Conservation (phyloP, 768 basidiomycete genomes). For the Multifurca ochricompacta region DNA sequence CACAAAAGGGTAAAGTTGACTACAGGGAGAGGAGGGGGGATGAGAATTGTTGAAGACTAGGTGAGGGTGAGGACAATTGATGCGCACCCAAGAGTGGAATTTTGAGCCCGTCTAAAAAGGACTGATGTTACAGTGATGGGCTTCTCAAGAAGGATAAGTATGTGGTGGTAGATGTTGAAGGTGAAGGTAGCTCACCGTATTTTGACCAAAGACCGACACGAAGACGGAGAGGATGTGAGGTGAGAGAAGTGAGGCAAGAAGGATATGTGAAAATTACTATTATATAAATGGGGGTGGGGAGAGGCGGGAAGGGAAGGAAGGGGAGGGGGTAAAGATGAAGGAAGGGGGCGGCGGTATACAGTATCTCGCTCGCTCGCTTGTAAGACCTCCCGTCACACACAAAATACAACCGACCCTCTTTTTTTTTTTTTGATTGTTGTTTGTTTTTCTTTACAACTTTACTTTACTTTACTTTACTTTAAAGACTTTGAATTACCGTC, state of each 20-base stretch:
- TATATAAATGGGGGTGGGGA: constrained; percentile 16
- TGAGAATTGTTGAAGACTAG: too few species aligned
- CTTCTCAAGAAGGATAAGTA: constrained; percentile 23
- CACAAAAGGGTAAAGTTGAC: constrained; percentile 55
- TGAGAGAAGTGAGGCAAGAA: constrained; percentile 8
- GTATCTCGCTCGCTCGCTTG: constrained; percentile 16
- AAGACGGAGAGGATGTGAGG: constrained; percentile 8
- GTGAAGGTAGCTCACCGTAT: constrained; percentile 11
- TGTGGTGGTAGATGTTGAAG: constrained; percentile 3
- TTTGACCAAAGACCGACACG: constrained; percentile 11
- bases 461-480: too few species aligned
- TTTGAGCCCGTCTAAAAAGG: constrained; percentile 70
- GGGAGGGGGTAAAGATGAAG: constrained; percentile 1
- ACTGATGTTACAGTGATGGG: constrained; percentile 74
- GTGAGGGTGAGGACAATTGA: constrained; percentile 22
- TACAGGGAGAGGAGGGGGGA: constrained; percentile 22
- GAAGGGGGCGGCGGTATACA: too few species aligned
- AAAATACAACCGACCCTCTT: constrained; percentile 3
- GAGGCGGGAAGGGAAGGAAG: neutral
- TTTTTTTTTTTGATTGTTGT: neutral
- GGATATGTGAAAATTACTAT: constrained; percentile 10
- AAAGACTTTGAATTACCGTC: too few species aligned
- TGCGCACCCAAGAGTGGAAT: constrained; percentile 56
- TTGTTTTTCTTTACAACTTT: neutral
- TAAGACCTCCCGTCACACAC: constrained; percentile 11